Conservation (phyloP, 1,284 basidiomycete species). For the Cryptococcus sp. region DNA sequence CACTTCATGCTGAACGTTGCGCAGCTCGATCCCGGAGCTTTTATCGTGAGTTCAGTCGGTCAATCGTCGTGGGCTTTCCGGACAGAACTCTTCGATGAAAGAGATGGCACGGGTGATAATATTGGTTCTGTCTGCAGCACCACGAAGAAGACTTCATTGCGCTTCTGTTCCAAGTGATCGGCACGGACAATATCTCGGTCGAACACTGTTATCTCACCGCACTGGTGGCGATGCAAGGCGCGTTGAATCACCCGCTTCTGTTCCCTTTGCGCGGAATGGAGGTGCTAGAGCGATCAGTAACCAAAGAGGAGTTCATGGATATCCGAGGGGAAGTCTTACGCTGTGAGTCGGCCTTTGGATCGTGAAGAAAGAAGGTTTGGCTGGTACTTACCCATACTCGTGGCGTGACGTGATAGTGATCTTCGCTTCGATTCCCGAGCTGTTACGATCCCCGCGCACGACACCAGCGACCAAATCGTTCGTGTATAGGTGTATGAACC, state of each 20-base stretch:
- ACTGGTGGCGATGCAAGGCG: slow-evolving; percentile 37
- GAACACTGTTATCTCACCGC: slow-evolving; percentile 64
- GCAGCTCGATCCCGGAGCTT: slow-evolving; percentile 65
- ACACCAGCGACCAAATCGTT: slow-evolving; percentile 37
- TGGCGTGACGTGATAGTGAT: slow-evolving; percentile 18
- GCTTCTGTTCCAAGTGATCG: slow-evolving; percentile 63
- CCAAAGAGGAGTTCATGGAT: slow-evolving; percentile 31
- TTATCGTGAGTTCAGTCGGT: slow-evolving; percentile 57
- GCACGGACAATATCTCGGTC: slow-evolving; percentile 58
- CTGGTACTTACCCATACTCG: not conserved
- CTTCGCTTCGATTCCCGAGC: slow-evolving; percentile 28
- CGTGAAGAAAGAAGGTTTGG: slow-evolving; percentile 1
- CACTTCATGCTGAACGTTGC: slow-evolving; percentile 70
- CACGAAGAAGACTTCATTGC: slow-evolving; percentile 62
- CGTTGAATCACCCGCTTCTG: slow-evolving; percentile 36
- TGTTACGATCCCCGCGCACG: slow-evolving; percentile 28
- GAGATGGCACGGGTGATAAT: not conserved
- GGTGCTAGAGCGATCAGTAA: slow-evolving; percentile 12
- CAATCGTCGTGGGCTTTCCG: not conserved
- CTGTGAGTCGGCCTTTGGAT: slow-evolving; percentile 20
- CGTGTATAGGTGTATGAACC: slow-evolving; percentile 47
- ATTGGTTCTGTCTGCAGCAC: slow-evolving; percentile 49
- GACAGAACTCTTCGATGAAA: not conserved
- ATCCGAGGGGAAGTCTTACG: slow-evolving; percentile 23
- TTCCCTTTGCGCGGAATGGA: slow-evolving; percentile 16